Evolutionary conservation across 352 stramenopile species (phyloP).

Genomic region (Phytophthora chlamydospora): DNA sequence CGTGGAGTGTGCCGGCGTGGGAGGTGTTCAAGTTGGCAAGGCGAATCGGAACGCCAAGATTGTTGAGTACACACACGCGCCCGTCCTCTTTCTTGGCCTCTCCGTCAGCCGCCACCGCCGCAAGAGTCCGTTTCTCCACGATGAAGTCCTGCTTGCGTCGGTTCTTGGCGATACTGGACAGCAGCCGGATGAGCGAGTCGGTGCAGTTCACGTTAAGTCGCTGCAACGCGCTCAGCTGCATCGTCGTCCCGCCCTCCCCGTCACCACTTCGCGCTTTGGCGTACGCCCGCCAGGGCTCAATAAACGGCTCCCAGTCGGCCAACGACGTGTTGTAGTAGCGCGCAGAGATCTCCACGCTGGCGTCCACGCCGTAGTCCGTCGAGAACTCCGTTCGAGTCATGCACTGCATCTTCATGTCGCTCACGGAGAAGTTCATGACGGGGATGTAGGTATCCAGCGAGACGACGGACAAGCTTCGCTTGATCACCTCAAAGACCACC

Average conservation of each 20-base stretch:
- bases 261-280: constrained; percentile 66
- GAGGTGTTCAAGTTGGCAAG: constrained; percentile 90
- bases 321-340: constrained; percentile 90
- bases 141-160: constrained; percentile 75
- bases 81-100: constrained; percentile 87
- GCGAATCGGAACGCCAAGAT: constrained; percentile 86
- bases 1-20: constrained; percentile 74
- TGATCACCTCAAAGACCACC: constrained; percentile 90
- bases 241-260: constrained; percentile 57
- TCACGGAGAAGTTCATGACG: constrained; percentile 89
- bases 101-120: constrained; percentile 75
- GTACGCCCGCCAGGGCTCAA: constrained; percentile 86
- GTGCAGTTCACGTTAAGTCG: constrained; percentile 90
- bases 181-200: constrained; percentile 77
- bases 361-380: constrained; percentile 69
- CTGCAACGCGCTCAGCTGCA: constrained; percentile 85
- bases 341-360: constrained; percentile 80
- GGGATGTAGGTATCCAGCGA: constrained; percentile 91
- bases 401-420: constrained; percentile 81
- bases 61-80: constrained; percentile 89
- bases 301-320: constrained; percentile 88
- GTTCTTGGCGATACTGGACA: constrained; percentile 84
- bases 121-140: constrained; percentile 76
- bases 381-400: constrained; percentile 76
- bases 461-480: constrained; percentile 86